These are phyloP conservation scores for Paramecium sonneborni DNA, from an alignment of 73 alveolate species.

Conservation along the genomic window DNA sequence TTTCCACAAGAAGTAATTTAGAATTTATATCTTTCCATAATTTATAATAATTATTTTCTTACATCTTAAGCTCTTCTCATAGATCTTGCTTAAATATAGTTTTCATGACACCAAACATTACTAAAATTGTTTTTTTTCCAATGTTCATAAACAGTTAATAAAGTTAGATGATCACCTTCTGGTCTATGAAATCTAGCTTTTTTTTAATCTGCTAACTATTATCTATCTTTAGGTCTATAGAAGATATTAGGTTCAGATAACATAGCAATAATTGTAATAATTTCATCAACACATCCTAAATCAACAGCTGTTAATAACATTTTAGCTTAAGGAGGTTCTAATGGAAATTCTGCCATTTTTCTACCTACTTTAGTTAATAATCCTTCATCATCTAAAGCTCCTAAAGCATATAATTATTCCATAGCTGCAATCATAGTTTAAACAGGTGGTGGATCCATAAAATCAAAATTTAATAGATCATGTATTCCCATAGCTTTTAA, in stretches of 20 bases:
- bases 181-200: conserved; percentile 97
- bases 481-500: conserved; percentile 99
- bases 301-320: conserved; percentile 99
- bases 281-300: conserved; percentile 99
- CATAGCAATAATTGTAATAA: conserved; percentile 99
- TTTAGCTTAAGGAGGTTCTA: conserved; percentile 97
- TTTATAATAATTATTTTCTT: conserved; percentile 86
- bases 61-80: conserved; percentile 92
- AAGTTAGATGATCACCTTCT: conserved; percentile 99
- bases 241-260: conserved; percentile 96
- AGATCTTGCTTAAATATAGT: conserved; percentile 96
- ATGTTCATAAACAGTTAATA: conserved; percentile 97
- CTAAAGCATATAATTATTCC: conserved; percentile 92
- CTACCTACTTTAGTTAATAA: conserved; percentile 95
- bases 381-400: conserved; percentile 99
- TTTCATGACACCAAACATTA: conserved; percentile 99
- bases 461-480: conserved; percentile 97
- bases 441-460: conserved; percentile 99
- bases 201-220: conserved; percentile 97
- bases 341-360: conserved; percentile 99
- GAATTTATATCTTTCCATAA: conserved; percentile 93
- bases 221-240: conserved; percentile 99
- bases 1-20: conserved; percentile 83
- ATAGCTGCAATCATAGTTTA: conserved; percentile 89
- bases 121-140: conserved; percentile 88